Base-by-base conservation (phyloP, 2,329 filamentous ascomycete genomes). In the Xylariaceae sp. region DNA sequence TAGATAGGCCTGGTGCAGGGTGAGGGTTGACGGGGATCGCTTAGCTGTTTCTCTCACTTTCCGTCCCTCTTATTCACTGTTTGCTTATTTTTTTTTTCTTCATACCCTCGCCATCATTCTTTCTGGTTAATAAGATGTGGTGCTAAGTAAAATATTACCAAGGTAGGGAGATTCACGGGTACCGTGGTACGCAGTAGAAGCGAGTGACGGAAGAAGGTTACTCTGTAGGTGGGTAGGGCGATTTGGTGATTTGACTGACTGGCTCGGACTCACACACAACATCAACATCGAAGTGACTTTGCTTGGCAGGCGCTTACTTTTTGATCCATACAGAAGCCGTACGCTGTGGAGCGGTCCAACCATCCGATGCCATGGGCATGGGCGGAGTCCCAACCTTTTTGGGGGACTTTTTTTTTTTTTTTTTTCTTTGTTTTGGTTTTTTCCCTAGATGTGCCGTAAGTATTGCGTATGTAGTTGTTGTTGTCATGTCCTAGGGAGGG, bases 1-100 rank as follows among this genome's bases (percentile, higher is more conserved):
- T 19, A 19, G 19, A 19, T 19, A 62, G 56, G 61, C 61, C 62
- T 61, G 63, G 60, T 62, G 52, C 58, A 60, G 57, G 26, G 27
- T 7, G 42, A 52, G 50, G 53, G 30, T 42, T 45, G 11, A 42
- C 5, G 7, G 47, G 31, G 27, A n/a, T 53, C 27, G 58, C 45
- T 56, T 43, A 53, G 54, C 34, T 26, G n/a, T 57, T 31, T 53
- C 54, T 55, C 44, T 32, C 31, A 34, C 44, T 50, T 37, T 11
- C 8, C 8, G 35, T 37, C 35, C 12, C 31, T 44, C 46, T 44
- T 50, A 53, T 47, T 35, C 57, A 5, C 9, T 52, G 47, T 34
- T 53, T 53, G 40, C 43, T 45, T 45, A 45, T 45, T 27, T 45
- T 37, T 30, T 45, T 45, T 32, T 45, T 27, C 32, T 37, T 11